A percentile compares a stretch with the other conserved stretches of the same genome.
These are phyloP conservation scores for Silybum marianum DNA, from an alignment of 129 eudicot species.

Conservation along the genomic window DNA sequence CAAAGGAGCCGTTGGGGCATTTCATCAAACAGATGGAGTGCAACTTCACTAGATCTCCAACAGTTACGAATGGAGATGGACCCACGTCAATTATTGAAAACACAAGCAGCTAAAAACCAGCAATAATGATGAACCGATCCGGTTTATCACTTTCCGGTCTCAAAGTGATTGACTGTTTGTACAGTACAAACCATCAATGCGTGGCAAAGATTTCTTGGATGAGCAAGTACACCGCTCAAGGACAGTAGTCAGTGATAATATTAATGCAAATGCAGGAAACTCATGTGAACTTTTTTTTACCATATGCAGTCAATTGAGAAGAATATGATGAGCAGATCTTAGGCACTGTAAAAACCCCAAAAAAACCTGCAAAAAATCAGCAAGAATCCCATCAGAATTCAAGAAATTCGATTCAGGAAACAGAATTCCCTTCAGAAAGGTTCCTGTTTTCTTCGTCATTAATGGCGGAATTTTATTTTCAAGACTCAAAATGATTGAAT, in stretches of 20 bases:
- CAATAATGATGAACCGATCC: constrained; percentile 25
- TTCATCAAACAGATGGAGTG: constrained; percentile 20
- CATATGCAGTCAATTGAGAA: constrained; percentile 66
- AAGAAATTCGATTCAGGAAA: constrained; percentile 12
- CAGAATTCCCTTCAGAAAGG: background rate
- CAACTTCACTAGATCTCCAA: constrained; percentile 30
- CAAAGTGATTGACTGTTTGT: constrained; percentile 2
- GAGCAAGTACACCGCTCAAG: constrained; percentile 26
- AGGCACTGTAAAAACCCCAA: constrained; percentile 86
- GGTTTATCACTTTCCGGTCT: constrained; percentile 15
- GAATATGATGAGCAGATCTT: constrained; percentile 91
- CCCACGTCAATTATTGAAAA: constrained; percentile 26
- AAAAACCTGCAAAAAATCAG: constrained; percentile 62
- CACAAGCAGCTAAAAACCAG: constrained; percentile 26
- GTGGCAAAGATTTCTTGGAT: constrained; percentile 25
- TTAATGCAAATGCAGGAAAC: constrained; percentile 26
- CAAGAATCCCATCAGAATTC: constrained; percentile 19
- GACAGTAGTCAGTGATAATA: constrained; percentile 23
- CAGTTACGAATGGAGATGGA: constrained; percentile 19
- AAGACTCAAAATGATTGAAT: constrained; percentile 20
- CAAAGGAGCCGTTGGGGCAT: constrained; percentile 40
- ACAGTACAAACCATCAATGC: constrained; percentile 8
- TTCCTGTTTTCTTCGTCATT: background rate
- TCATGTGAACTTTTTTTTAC: constrained; percentile 41
- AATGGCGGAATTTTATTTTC: constrained; percentile 17